Conservation (phyloP, 208 protist genomes). For the Wallacemonas sp. region DNA sequence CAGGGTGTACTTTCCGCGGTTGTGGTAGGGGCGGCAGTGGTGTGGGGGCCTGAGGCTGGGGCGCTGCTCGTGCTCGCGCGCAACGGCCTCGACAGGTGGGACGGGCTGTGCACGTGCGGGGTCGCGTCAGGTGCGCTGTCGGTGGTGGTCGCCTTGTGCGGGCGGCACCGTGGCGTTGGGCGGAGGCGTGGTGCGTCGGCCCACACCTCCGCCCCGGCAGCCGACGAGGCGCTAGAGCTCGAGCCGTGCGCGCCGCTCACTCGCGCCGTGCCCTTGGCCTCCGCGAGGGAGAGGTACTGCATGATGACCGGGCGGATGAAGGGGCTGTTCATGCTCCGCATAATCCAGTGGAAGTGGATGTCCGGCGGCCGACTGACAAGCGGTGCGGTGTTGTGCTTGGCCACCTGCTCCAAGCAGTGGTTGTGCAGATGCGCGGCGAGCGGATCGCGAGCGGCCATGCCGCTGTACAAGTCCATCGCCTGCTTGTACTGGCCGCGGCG, state of each 20-base stretch:
- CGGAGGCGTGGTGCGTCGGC: too few species aligned
- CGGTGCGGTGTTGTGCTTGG: conserved; percentile 23
- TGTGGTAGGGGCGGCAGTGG: background rate
- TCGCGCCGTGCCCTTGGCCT: background rate
- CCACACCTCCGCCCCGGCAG: too few species aligned
- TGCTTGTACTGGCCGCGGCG: conserved; percentile 41
- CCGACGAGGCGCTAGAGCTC: too few species aligned
- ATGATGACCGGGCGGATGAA: conserved; percentile 6
- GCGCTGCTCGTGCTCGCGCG: too few species aligned
- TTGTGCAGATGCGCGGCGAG: conserved; percentile 32
- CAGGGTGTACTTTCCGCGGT: background rate
- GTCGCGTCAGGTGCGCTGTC: too few species aligned
- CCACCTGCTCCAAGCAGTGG: conserved; percentile 34
- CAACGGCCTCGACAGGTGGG: too few species aligned
- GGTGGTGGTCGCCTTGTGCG: too few species aligned
- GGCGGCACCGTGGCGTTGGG: too few species aligned
- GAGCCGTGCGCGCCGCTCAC: too few species aligned
- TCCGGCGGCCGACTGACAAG: background rate
- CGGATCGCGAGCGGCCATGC: conserved; percentile 26
- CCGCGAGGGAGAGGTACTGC: background rate
- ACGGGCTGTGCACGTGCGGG: too few species aligned
- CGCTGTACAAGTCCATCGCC: conserved; percentile 34
- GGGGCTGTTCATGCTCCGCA: background rate
- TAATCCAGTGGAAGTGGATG: conserved; percentile 1
- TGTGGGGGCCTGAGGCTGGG: too few species aligned